A percentile compares a stretch with the other conserved stretches of the same genome.
These are phyloP conservation scores for Onygena corvina DNA, from an alignment of 2,329 filamentous ascomycete genomes.

Conservation along the genomic window DNA sequence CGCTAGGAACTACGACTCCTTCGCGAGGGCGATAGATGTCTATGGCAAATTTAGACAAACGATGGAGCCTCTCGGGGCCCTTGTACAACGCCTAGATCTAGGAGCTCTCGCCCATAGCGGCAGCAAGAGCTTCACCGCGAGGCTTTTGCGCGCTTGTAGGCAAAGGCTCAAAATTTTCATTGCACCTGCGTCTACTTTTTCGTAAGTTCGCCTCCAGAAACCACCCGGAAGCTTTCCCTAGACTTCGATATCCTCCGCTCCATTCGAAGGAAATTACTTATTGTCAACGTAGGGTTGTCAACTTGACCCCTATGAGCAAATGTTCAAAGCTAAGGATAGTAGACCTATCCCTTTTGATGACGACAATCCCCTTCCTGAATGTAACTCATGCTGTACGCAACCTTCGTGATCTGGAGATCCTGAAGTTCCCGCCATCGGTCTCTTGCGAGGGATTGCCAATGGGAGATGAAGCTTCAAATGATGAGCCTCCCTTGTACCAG, in stretches of 20 bases:
- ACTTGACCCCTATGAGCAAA: slow-evolving; percentile 1
- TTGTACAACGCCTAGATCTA: slow-evolving; percentile 43
- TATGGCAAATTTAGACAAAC: slow-evolving; percentile 22
- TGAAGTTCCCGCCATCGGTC: slow-evolving; percentile 33
- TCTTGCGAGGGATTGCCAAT: neutral
- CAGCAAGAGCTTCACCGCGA: slow-evolving; percentile 45
- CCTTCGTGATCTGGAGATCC: slow-evolving; percentile 17
- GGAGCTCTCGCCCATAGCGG: slow-evolving; percentile 47
- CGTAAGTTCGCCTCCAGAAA: slow-evolving; percentile 26
- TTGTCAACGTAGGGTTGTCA: neutral
- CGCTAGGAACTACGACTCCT: slow-evolving; percentile 43
- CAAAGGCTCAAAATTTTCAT: slow-evolving; percentile 41
- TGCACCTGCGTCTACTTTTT: slow-evolving; percentile 48
- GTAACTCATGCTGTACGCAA: neutral
- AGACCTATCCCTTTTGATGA: slow-evolving; percentile 1
- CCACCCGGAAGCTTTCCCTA: neutral
- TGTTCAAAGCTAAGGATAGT: slow-evolving; percentile 1
- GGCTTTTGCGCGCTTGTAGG: slow-evolving; percentile 45
- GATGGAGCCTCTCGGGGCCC: slow-evolving; percentile 39
- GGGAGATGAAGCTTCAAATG: neutral
- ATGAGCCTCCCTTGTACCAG: neutral
- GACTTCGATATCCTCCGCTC: neutral
- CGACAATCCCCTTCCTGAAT: neutral
- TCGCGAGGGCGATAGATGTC: slow-evolving; percentile 34
- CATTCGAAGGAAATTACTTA: neutral